A percentile compares a stretch with the other conserved stretches of the same genome.
phyloP scores from a whole-genome alignment of 108 stramenopile genomes.

The Pseudonitzschia multistriata region DNA sequence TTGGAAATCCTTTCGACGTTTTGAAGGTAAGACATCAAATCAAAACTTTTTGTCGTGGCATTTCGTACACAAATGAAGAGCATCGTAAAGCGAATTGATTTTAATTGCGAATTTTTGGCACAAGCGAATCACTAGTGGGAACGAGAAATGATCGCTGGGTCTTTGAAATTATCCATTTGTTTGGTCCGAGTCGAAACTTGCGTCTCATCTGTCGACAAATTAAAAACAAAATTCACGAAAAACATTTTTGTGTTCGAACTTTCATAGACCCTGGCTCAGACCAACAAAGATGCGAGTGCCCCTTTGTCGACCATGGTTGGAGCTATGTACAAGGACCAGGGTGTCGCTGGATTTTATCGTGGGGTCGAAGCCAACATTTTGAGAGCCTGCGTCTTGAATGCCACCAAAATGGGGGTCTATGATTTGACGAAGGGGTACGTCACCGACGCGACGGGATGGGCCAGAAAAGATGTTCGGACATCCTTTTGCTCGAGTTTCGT shows the following conservation, averaged over 20 bases:
- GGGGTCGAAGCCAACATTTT: slow-evolving; percentile 84
- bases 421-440: slow-evolving; percentile 88
- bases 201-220: not conserved
- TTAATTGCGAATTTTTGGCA: no score
- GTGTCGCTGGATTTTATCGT: slow-evolving; percentile 89
- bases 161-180: no score
- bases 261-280: slow-evolving; percentile 75
- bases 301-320: slow-evolving; percentile 55
- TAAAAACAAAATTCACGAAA: not conserved
- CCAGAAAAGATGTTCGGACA: slow-evolving; percentile 72
- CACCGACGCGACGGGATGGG: slow-evolving; percentile 56
- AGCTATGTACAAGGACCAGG: slow-evolving; percentile 78
- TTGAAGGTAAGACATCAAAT: slow-evolving; percentile 40
- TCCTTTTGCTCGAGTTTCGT: slow-evolving; percentile 67
- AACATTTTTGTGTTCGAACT: not conserved
- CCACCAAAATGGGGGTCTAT: slow-evolving; percentile 93
- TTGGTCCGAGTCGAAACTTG: not conserved
- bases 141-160: not conserved
- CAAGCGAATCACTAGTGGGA: no score
- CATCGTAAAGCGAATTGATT: no score
- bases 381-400: slow-evolving; percentile 90
- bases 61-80: not conserved
- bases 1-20: slow-evolving; percentile 89
- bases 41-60: not conserved
- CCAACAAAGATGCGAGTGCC: slow-evolving; percentile 67